Conservation (phyloP, 208 protist species). For the Trypanosoma theileri region DNA sequence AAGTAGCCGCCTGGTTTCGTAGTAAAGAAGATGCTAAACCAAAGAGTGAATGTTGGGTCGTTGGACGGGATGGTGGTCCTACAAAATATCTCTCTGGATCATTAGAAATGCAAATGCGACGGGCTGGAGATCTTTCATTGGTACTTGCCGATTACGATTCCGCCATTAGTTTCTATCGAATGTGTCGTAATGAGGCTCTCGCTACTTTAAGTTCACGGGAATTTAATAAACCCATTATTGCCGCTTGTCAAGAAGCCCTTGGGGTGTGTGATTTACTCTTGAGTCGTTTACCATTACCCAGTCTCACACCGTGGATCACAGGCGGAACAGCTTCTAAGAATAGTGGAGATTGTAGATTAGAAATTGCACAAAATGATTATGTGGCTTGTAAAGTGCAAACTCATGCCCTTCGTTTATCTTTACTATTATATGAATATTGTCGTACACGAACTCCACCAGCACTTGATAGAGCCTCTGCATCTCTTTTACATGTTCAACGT, state of each 20-base stretch:
- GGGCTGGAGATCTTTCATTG: slow-evolving; percentile 67
- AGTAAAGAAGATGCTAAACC: slow-evolving; percentile 67
- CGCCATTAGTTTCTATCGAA: slow-evolving; percentile 61
- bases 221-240: slow-evolving; percentile 73
- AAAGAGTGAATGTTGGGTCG: slow-evolving; percentile 30
- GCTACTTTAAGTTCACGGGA: slow-evolving; percentile 50
- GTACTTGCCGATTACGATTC: slow-evolving; percentile 62
- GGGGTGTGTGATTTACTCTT: slow-evolving; percentile 57
- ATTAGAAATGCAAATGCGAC: slow-evolving; percentile 85
- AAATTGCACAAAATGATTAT: slow-evolving; percentile 74
- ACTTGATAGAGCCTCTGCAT: slow-evolving; percentile 41
- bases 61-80: slow-evolving; percentile 11
- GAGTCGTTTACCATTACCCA: slow-evolving; percentile 48
- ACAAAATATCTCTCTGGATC: slow-evolving; percentile 60
- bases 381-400: slow-evolving; percentile 33
- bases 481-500: slow-evolving; percentile 52
- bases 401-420: slow-evolving; percentile 56
- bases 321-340: slow-evolving; percentile 39
- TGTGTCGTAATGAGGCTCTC: slow-evolving; percentile 77
- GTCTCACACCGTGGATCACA: slow-evolving; percentile 50
- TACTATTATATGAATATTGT: slow-evolving; percentile 71
- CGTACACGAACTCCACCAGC: slow-evolving; percentile 57
- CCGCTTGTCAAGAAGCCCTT: slow-evolving; percentile 73
- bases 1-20: slow-evolving; percentile 83
- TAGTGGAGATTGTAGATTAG: slow-evolving; percentile 54